Base-by-base conservation (phyloP, 345 rosid genomes). In the Erysimum cheiranthoides region DNA sequence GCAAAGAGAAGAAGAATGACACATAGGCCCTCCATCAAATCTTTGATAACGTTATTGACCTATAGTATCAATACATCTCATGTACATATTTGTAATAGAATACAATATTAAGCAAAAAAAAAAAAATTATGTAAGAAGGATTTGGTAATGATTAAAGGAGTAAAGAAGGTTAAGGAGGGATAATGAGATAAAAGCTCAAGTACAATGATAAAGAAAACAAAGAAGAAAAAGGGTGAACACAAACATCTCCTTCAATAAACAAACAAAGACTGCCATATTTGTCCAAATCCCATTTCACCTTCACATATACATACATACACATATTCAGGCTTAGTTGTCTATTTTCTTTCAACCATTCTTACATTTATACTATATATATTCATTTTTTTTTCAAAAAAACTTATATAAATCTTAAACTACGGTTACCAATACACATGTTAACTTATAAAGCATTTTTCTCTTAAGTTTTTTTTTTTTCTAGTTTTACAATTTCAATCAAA, bases 161-260 rank as follows among this genome's bases (percentile, higher is more conserved):
- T 45, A 45, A 45, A 36, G 27, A 66, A 36, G 51, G 56, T 32
- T 53, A 34, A 25, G 16, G 14, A 10, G 49, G 56, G 14, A 27
- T 40, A 73, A 73, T 43, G 71, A 65, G 66, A 73, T 54, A 64
- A 65, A 57, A 66, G 73, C 78, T 45, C 73, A 56, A 66, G 60
- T 66, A 74, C 78, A 74, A 66, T 74, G 59, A 46, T 57, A 74
- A 57, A 66, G 78, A 74, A 66, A 74, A 74, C 78, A 74, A 74
- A 66, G 51, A 74, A 28, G 78, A 74, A 46, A 36, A 57, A 13
- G 31, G 60, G 32, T 47, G 60, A 47, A 57, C 78, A 74, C 73
- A 66, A 66, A 36, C 67, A 35, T 74, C 32, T 67, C 66, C 39
- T 74, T 34, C 28, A 16, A 57, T 66, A 74, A 25, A 73, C 77